These are phyloP conservation scores for Neurospora hispaniola DNA, from an alignment of 495 filamentous ascomycete species.

Conservation along the genomic window DNA sequence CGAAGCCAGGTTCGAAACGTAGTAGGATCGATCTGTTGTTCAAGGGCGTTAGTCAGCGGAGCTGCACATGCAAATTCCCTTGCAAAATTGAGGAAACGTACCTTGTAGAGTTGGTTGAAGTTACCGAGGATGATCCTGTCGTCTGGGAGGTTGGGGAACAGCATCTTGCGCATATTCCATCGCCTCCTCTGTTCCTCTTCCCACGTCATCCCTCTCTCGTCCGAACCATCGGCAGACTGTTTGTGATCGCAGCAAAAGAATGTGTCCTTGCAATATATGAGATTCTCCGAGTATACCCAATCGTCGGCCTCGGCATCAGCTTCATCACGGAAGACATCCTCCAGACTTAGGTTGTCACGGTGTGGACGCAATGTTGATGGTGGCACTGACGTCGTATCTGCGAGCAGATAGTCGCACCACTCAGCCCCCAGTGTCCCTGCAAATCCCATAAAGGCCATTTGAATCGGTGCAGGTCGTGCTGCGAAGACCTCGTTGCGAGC, in stretches of 20 bases:
- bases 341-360: conserved; percentile 60
- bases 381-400: conserved; percentile 81
- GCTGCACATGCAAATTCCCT: not conserved
- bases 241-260: conserved; percentile 99
- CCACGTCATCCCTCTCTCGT: conserved; percentile 60
- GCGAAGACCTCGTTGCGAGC: conserved; percentile 98
- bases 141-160: conserved; percentile 78
- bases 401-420: conserved; percentile 97
- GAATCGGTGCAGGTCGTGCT: conserved; percentile 85
- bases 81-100: conserved; percentile 29
- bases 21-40: conserved; percentile 80
- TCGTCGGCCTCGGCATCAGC: conserved; percentile 52
- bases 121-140: conserved; percentile 90
- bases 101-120: conserved; percentile 99
- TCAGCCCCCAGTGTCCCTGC: conserved; percentile 93
- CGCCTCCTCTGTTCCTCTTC: conserved; percentile 72
- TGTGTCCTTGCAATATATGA: conserved; percentile 87
- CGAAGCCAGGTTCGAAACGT: conserved; percentile 95
- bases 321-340: conserved; percentile 60
- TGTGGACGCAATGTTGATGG: conserved; percentile 68
- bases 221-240: conserved; percentile 75
- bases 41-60: not conserved
- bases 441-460: conserved; percentile 99
- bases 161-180: conserved; percentile 90
- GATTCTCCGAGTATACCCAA: conserved; percentile 97